Conservation (phyloP, 805 yeast genomes). For the Starmerella sp. region DNA sequence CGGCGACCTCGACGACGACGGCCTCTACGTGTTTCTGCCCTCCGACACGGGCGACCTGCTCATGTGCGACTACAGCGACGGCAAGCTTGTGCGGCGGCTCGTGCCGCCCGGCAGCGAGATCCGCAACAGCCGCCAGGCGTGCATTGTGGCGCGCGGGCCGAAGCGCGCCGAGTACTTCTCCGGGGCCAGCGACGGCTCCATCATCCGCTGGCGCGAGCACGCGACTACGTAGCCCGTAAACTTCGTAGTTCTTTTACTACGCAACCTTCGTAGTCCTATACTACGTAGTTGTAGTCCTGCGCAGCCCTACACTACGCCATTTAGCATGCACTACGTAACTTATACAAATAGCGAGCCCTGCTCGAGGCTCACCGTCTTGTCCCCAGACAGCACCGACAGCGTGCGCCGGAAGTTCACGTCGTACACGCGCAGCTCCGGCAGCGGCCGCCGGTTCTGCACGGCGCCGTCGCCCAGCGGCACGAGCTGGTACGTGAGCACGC, state of each 20-base stretch:
- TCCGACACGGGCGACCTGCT: slow-evolving; percentile 65
- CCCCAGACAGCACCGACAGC: slow-evolving; percentile 40
- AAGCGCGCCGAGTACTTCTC: slow-evolving; percentile 40
- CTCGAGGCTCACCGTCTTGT: slow-evolving; percentile 8
- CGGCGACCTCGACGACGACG: slow-evolving; percentile 35
- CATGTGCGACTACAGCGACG: slow-evolving; percentile 48
- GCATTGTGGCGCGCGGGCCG: slow-evolving; percentile 41
- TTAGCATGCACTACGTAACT: neutral
- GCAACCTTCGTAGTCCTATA: too few relatives aligned
- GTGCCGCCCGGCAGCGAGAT: slow-evolving; percentile 24
- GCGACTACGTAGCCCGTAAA: neutral
- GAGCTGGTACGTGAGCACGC: slow-evolving; percentile 25
- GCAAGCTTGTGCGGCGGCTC: slow-evolving; percentile 51
- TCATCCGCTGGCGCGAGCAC: slow-evolving; percentile 39
- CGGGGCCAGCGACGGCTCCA: slow-evolving; percentile 60
- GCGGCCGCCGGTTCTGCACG: slow-evolving; percentile 23
- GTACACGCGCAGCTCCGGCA: slow-evolving; percentile 55
- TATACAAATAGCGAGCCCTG: slow-evolving; percentile 19
- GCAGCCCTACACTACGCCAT: too few relatives aligned
- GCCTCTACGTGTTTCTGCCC: slow-evolving; percentile 45
- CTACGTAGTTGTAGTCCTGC: too few relatives aligned
- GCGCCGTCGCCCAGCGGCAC: slow-evolving; percentile 24
- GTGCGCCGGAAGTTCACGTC: slow-evolving; percentile 59
- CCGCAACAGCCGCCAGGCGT: slow-evolving; percentile 35
- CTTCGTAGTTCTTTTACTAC: neutral